Evolutionary conservation across 2,329 filamentous ascomycete species (phyloP).

Genomic region (Curvularia verruculosa): DNA sequence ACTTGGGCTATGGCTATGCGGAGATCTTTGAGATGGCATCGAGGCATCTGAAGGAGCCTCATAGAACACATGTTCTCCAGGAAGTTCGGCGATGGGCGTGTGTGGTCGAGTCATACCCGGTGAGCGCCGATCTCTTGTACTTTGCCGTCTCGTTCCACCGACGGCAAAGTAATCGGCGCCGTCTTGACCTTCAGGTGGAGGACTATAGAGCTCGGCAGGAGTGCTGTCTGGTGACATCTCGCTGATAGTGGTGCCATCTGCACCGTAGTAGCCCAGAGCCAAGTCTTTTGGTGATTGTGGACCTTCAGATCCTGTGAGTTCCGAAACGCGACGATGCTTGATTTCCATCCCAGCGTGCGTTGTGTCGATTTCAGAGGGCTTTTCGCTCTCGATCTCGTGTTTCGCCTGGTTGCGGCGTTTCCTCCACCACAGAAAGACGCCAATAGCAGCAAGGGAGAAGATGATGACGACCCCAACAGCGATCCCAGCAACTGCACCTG

Average conservation of each 20-base stretch:
- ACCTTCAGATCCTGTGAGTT: constrained; percentile 42
- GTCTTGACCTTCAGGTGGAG: constrained; percentile 26
- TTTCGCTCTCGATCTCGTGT: not conserved
- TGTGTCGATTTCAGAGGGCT: constrained; percentile 25
- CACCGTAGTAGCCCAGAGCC: constrained; percentile 33
- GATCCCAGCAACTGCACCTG: constrained; percentile 43
- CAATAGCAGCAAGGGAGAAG: constrained; percentile 32
- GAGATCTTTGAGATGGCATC: constrained; percentile 20
- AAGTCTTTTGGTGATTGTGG: constrained; percentile 34
- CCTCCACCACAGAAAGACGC: constrained; percentile 38
- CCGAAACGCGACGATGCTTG: constrained; percentile 42
- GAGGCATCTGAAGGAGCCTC: constrained; percentile 23
- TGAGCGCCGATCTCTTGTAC: constrained; percentile 32
- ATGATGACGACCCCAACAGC: constrained; percentile 42
- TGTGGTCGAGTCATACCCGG: constrained; percentile 36
- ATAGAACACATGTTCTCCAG: constrained; percentile 38
- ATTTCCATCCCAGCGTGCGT: constrained; percentile 25
- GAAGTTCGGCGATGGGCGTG: constrained; percentile 38
- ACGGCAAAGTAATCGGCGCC: constrained; percentile 36
- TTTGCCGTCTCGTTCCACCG: constrained; percentile 26
- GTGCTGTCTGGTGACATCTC: constrained; percentile 44
- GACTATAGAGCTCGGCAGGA: constrained; percentile 44
- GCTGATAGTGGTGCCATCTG: constrained; percentile 38
- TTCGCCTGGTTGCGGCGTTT: constrained; percentile 24
- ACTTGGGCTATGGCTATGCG: constrained; percentile 35